Conservation (phyloP, 2,329 filamentous ascomycete species). For the Sporothrix brasiliensis region DNA sequence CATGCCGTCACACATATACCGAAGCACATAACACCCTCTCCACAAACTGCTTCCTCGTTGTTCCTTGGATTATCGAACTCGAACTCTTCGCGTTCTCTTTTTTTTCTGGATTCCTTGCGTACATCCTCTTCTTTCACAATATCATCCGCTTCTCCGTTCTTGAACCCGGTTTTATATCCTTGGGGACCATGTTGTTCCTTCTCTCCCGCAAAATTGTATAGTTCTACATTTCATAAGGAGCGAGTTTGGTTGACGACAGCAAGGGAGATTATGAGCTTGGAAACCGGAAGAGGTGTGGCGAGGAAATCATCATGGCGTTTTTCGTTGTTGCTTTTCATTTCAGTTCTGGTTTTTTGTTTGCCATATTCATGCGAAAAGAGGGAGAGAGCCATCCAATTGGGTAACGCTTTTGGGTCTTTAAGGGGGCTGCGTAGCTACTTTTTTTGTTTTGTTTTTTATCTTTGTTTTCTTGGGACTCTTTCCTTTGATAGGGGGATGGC, state of each 20-base stretch:
- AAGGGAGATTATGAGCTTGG: neutral
- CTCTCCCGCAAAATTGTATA: neutral
- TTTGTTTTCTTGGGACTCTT: neutral
- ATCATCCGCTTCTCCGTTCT: neutral
- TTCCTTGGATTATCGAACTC: neutral
- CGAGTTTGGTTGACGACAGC: neutral
- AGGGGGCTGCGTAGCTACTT: neutral
- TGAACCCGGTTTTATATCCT: no score
- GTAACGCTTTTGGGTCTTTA: neutral
- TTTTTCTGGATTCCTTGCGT: neutral
- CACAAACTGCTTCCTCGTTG: conserved; percentile 1
- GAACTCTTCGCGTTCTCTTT: neutral
- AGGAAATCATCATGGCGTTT: conserved; percentile 27
- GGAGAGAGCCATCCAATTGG: neutral
- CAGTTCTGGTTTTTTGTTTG: neutral
- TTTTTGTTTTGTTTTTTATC: neutral
- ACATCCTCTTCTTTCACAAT: neutral
- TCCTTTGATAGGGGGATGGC: neutral
- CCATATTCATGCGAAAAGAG: neutral
- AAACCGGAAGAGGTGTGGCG: neutral
- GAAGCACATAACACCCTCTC: conserved; percentile 1
- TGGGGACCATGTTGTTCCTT: no score
- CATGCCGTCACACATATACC: conserved; percentile 21
- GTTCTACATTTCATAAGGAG: no score
- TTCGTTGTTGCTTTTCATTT: neutral